Evolutionary conservation across 257 asterid genomes (phyloP), one percentile per base, ranked within the genome.

Genomic region (Ballota nigra): DNA sequence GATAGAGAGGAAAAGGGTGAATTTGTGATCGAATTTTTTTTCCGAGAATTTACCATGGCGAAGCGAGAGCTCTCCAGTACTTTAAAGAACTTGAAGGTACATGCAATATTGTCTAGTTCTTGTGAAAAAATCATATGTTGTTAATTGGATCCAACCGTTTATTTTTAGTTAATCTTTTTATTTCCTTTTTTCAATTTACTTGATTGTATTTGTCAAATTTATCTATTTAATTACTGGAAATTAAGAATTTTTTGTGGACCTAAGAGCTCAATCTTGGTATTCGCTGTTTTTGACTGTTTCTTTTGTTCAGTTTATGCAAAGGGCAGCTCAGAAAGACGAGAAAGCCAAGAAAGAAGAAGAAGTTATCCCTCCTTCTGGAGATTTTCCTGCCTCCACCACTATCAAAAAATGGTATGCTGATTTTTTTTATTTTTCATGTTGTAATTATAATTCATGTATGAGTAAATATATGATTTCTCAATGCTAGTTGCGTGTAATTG

Each of bases 241-340:
- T 52, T 8, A 38, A 68, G 60, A 57, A 41, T 18, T 53, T 58
- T 52, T 45, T 80, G 24, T 49, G 64, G 22, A 52, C 60, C 8
- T 47, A 34, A 47, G 45, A 43, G 23, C 58, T 70, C 40, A 61
- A 8, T 58, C 51, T 51, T 71, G 7, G 38, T 33, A 10, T 36
- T 29, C 62, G 64, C 28, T 23, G 22, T 63, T 45, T 7, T 61
- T 58, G 34, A 26, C 18, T 20, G 8, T 41, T 38, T 41, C 34
- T 26, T 18, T n/a, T n/a, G 58, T 79, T 68, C 84, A 92, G 98
- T 92, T 92, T 79, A 92, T 92, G 98, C 98, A 92, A 87, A 88
- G 97, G 84, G 97, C 85, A 3, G 43, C 85, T 41, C 87, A 60
- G 84, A 92, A 77, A 75, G 95, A 86, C 71, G 97, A 82, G 69